These are phyloP conservation scores for Dimocarpus longan DNA, from an alignment of 345 rosid species.

Conservation along the genomic window DNA sequence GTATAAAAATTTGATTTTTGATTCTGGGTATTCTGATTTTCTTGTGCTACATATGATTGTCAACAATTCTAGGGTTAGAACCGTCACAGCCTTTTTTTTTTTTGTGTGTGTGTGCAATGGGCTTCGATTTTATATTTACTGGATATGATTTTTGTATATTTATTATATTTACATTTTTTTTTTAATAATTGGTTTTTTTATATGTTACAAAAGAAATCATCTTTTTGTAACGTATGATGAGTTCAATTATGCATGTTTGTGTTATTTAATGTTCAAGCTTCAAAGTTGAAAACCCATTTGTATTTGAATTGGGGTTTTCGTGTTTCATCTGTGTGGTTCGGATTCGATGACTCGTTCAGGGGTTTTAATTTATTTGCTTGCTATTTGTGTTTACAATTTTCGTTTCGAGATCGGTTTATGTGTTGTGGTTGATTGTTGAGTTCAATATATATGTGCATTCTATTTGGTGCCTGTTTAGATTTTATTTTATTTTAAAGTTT, in stretches of 20 bases:
- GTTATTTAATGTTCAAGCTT: background rate
- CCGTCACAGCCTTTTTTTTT: background rate
- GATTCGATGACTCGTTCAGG: background rate
- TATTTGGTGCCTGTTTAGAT: background rate
- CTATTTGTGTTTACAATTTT: background rate
- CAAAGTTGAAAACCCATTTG: background rate
- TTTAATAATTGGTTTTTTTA: background rate
- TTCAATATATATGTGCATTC: background rate
- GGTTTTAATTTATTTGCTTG: background rate
- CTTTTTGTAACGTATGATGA: background rate
- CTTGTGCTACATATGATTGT: background rate
- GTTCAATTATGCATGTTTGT: background rate
- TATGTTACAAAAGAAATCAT: background rate
- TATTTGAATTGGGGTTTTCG: background rate
- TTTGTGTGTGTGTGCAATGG: background rate
- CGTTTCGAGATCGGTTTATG: background rate
- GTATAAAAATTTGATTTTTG: conserved; percentile 5
- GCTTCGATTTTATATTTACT: background rate
- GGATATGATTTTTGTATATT: background rate
- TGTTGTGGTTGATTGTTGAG: background rate
- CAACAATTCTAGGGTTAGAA: background rate
- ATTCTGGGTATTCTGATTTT: background rate
- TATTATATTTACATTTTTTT: background rate
- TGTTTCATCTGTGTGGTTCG: background rate
- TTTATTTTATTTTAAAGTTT: background rate